phyloP scores from a whole-genome alignment of 495 filamentous ascomycete species.

The Aspergillus baeticus region DNA sequence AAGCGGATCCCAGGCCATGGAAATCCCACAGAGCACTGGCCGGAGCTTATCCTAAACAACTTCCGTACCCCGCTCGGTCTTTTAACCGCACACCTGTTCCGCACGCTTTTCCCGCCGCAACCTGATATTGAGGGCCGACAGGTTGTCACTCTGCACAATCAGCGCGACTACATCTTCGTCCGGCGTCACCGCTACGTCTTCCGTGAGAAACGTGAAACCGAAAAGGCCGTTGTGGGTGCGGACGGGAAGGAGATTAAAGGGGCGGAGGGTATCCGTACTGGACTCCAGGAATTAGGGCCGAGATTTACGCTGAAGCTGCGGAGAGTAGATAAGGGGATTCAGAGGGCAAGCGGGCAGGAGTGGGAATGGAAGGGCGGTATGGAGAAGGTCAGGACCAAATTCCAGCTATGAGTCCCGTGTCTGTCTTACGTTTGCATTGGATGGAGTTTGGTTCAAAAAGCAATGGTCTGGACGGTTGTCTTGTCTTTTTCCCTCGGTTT shows the following conservation, averaged over 20 bases:
- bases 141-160: constrained; percentile 89
- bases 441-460: constrained; percentile 14
- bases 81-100: constrained; percentile 83
- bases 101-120: constrained; percentile 74
- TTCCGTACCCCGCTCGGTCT: constrained; percentile 92
- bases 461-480: neutral
- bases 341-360: constrained; percentile 75
- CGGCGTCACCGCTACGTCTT: constrained; percentile 90
- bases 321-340: constrained; percentile 87
- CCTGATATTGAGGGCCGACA: constrained; percentile 83
- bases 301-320: constrained; percentile 85
- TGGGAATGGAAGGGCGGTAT: constrained; percentile 94
- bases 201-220: constrained; percentile 76
- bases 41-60: constrained; percentile 92
- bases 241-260: constrained; percentile 88
- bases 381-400: constrained; percentile 91
- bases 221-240: constrained; percentile 80
- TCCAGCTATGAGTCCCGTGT: constrained; percentile 64
- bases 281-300: constrained; percentile 83
- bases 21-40: constrained; percentile 82
- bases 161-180: constrained; percentile 95
- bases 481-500: neutral
- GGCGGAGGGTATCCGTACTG: constrained; percentile 77
- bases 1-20: constrained; percentile 85
- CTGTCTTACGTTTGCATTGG: constrained; percentile 16